Conservation (phyloP, 2,329 filamentous ascomycete genomes). For the Triangularia setosa region DNA sequence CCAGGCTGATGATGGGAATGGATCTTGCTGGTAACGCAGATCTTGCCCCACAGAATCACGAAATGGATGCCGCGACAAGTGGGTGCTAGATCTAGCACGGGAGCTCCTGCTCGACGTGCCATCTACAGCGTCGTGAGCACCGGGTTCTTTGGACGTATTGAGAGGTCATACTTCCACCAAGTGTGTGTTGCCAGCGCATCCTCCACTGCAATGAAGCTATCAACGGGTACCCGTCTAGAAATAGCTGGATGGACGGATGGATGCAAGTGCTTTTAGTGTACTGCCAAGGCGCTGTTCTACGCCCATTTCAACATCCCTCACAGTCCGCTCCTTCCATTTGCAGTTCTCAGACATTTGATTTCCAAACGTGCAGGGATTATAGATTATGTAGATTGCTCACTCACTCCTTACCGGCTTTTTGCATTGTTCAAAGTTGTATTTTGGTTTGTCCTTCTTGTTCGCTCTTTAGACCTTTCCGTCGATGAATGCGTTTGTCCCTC, state of each 20-base stretch:
- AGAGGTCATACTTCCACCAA: not conserved
- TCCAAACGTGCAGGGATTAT: constrained; percentile 7
- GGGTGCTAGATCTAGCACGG: not conserved
- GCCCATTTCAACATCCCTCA: constrained; percentile 3
- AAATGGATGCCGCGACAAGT: not conserved
- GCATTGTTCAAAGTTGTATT: not conserved
- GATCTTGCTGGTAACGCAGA: not conserved
- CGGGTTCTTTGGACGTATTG: not conserved
- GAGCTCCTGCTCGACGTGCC: not conserved
- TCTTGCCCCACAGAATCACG: not conserved
- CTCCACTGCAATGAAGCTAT: not conserved
- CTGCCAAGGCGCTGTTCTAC: constrained; percentile 2
- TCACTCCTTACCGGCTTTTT: not conserved
- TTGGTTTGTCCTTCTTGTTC: not conserved
- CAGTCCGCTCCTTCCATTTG: constrained; percentile 7
- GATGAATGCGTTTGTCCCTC: not conserved
- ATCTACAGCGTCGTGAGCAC: not conserved
- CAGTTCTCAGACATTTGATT: constrained; percentile 8
- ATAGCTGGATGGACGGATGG: not conserved
- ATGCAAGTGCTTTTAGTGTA: not conserved
- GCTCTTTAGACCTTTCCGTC: not conserved
- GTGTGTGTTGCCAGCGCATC: not conserved
- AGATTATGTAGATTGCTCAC: constrained; percentile 1
- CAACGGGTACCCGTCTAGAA: not conserved
- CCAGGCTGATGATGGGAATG: not conserved